These are phyloP conservation scores for Tilletiaria anomala DNA, from an alignment of 1,284 basidiomycete genomes.

Conservation along the genomic window DNA sequence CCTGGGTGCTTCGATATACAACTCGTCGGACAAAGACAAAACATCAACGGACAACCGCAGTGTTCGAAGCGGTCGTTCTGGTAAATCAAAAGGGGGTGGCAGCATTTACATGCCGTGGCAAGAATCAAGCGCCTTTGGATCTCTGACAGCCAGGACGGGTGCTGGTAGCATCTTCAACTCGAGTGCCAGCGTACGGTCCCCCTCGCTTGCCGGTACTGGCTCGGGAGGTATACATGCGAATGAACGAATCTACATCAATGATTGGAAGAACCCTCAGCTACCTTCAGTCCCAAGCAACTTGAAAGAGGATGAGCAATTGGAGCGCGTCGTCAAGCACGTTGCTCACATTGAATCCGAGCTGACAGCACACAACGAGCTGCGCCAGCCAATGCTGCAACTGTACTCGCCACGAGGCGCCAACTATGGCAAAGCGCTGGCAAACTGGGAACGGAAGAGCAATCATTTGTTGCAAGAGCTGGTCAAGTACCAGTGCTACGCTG, in stretches of 20 bases:
- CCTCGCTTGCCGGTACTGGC: not conserved
- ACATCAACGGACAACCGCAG: constrained; percentile 7
- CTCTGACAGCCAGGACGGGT: not conserved
- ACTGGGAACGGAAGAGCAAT: constrained; percentile 83
- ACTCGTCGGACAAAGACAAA: not conserved
- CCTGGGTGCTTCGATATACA: not conserved
- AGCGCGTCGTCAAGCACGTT: constrained; percentile 12
- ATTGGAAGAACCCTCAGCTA: constrained; percentile 80
- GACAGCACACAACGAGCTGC: constrained; percentile 64
- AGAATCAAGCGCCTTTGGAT: constrained; percentile 2
- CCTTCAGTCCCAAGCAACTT: constrained; percentile 69
- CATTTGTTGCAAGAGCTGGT: constrained; percentile 78
- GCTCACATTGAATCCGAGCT: constrained; percentile 59
- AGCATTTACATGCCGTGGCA: constrained; percentile 6
- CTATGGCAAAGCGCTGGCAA: constrained; percentile 59
- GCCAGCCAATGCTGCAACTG: constrained; percentile 64
- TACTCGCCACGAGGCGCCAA: constrained; percentile 64
- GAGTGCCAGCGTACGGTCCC: no score
- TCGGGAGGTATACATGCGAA: constrained; percentile 19
- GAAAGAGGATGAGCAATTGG: constrained; percentile 67
- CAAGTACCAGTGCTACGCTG: constrained; percentile 91
- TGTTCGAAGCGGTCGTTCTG: constrained; percentile 9
- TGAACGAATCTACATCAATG: constrained; percentile 69
- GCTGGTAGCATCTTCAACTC: not conserved
- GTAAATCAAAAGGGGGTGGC: constrained; percentile 3